A percentile compares a stretch with the other conserved stretches of the same genome.
These are phyloP conservation scores for Metschnikowia lunata DNA, from an alignment of 805 yeast species.

Conservation along the genomic window DNA sequence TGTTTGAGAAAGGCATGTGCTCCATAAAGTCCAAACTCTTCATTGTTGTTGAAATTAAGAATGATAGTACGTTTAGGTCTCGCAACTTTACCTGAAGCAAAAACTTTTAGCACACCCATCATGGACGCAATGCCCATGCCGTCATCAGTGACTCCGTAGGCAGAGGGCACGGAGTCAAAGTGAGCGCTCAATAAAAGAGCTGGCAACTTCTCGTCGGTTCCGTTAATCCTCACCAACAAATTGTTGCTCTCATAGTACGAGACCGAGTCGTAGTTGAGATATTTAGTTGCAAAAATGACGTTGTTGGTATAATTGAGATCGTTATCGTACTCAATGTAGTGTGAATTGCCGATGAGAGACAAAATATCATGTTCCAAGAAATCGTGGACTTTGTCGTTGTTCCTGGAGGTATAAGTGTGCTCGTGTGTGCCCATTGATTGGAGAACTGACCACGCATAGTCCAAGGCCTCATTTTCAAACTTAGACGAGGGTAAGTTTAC, in stretches of 20 bases:
- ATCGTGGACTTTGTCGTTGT: conserved; percentile 73
- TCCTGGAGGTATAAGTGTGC: conserved; percentile 78
- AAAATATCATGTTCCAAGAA: conserved; percentile 45
- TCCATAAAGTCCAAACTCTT: conserved; percentile 83
- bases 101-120: conserved; percentile 61
- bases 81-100: conserved; percentile 22
- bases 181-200: conserved; percentile 81
- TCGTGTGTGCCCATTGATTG: conserved; percentile 61
- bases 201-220: conserved; percentile 51
- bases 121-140: conserved; percentile 84
- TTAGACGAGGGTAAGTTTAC: conserved; percentile 41
- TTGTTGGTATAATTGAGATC: conserved; percentile 41
- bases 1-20: conserved; percentile 70
- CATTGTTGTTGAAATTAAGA: conserved; percentile 85
- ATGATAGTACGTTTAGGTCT: conserved; percentile 71
- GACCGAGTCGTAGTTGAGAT: conserved; percentile 46
- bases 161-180: conserved; percentile 84
- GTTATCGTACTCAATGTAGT: conserved; percentile 36
- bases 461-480: conserved; percentile 31
- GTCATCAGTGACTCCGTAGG: conserved; percentile 87
- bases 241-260: conserved; percentile 82
- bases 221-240: conserved; percentile 70
- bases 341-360: conserved; percentile 26
- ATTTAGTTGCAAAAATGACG: conserved; percentile 48
- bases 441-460: conserved; percentile 63